Base-by-base conservation (phyloP, 208 protist species). In the Cochliopodium minus region DNA sequence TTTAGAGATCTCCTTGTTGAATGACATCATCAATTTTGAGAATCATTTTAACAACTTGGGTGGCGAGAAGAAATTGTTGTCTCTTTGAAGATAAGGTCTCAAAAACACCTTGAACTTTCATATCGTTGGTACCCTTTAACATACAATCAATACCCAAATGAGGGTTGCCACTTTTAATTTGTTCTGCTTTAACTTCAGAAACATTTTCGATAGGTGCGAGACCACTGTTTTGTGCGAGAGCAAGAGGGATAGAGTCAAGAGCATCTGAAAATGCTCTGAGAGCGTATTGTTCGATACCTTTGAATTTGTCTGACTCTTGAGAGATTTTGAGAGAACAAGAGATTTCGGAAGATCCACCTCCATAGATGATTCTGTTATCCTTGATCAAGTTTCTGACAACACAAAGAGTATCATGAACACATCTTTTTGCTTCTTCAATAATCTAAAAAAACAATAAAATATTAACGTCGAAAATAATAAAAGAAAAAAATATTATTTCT, bases 21-120 rank as follows among this genome's bases (percentile, higher is more conserved):
- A 97, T 96, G 34, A 97, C 86, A 72, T 98, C 95, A 75, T 99
- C 96, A 40, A 99, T 96, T 82, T 99, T 99, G 20, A 99, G 76
- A 60, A 99, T 98, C 96, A 99, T 99, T 73, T 96, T 95, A 50
- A 98, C 94, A 11, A 99, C 88, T 72, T 99, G 95, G 42, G 93
- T 98, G 9, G 97, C 97, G 0, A 99, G 79, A 33, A 91, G 73
- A 32, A 99, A 74, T 82, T 99, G 96, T 61, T 96, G 93, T 70
- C 86, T 89, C 76, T 99, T 99, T 42, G 87, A 88, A 55, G 86
- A 82, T 23, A 99, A 79, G 5, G 95, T 96, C 69, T 99, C 96
- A 52, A 96, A 96, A 9, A 99, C 95, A 32, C 76, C 50, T 77
- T 98, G 91, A 54, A 86, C 59, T 69, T 88, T 91, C 94, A 98